These are phyloP conservation scores for Torulaspora maleeae DNA, from an alignment of 805 yeast species.

Conservation along the genomic window DNA sequence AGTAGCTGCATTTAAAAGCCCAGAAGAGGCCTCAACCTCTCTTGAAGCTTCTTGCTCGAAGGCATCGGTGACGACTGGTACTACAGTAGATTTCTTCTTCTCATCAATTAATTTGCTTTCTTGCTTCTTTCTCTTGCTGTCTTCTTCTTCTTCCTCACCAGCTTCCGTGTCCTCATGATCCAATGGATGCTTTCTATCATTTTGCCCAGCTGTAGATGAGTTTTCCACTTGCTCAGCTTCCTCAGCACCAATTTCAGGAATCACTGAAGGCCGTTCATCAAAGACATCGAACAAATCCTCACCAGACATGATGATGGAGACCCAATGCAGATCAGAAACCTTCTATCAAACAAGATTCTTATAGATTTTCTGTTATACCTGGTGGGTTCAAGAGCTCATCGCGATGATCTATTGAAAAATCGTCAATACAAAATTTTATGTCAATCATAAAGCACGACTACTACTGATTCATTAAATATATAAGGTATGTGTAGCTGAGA, in stretches of 20 bases:
- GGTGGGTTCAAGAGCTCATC: conserved; percentile 12
- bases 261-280: conserved; percentile 27
- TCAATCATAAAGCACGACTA: conserved; percentile 5
- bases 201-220: not conserved
- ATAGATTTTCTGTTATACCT: not conserved
- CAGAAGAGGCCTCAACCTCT: conserved; percentile 79
- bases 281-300: conserved; percentile 35
- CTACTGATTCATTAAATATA: not conserved
- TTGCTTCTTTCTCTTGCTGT: conserved; percentile 30
- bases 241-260: conserved; percentile 16
- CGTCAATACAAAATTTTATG: conserved; percentile 4
- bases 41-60: conserved; percentile 86
- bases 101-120: conserved; percentile 34
- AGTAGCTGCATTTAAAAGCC: conserved; percentile 47
- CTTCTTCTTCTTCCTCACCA: conserved; percentile 9
- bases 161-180: conserved; percentile 14
- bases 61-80: conserved; percentile 79
- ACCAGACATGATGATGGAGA: conserved; percentile 13
- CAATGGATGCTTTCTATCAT: conserved; percentile 19
- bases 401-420: conserved; percentile 6
- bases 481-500: no score
- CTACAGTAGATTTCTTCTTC: conserved; percentile 44
- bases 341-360: not conserved
- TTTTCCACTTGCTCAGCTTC: conserved; percentile 9
- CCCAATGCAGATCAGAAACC: not conserved